These are phyloP conservation scores for Truncatella angustata DNA, from an alignment of 2,329 filamentous ascomycete species.

Conservation along the genomic window DNA sequence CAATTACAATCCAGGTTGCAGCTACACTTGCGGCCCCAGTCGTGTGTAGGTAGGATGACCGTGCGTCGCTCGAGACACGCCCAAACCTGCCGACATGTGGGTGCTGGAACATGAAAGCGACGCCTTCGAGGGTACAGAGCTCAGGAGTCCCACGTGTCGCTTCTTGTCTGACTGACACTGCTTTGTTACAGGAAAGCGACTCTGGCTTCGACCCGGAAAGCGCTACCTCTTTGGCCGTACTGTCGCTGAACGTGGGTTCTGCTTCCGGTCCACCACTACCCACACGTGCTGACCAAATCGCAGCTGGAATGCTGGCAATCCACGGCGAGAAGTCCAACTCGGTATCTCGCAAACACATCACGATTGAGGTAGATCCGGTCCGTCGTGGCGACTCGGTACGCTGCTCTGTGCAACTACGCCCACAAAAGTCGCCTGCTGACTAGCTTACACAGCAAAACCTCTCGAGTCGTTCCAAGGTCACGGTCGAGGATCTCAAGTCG, in stretches of 20 bases:
- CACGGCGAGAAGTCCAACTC: constrained; percentile 61
- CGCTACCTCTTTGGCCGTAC: constrained; percentile 84
- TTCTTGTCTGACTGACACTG: constrained; percentile 11
- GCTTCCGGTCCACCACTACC: not conserved
- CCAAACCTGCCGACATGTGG: constrained; percentile 43
- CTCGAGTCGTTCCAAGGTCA: constrained; percentile 65
- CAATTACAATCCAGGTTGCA: too few relatives aligned
- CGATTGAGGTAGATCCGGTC: constrained; percentile 68
- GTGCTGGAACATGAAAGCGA: constrained; percentile 52
- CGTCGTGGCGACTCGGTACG: constrained; percentile 65
- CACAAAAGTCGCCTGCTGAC: not conserved
- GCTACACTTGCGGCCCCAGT: too few relatives aligned
- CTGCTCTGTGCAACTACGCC: not conserved
- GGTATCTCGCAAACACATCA: constrained; percentile 86
- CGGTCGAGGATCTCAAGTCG: constrained; percentile 75
- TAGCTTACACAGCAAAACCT: constrained; percentile 54
- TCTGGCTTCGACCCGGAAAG: constrained; percentile 86
- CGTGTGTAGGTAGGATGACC: too few relatives aligned
- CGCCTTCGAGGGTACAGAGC: constrained; percentile 40
- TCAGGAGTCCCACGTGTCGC: not conserved
- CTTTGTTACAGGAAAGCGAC: constrained; percentile 55
- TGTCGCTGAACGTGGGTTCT: constrained; percentile 56
- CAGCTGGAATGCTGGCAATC: constrained; percentile 68
- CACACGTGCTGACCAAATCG: constrained; percentile 17
- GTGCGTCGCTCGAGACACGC: not conserved